Percentiles rank a stretch among this genome's conserved stretches.
Conservation (phyloP, 768 basidiomycete species). For the Fomitopsis pulvina region DNA sequence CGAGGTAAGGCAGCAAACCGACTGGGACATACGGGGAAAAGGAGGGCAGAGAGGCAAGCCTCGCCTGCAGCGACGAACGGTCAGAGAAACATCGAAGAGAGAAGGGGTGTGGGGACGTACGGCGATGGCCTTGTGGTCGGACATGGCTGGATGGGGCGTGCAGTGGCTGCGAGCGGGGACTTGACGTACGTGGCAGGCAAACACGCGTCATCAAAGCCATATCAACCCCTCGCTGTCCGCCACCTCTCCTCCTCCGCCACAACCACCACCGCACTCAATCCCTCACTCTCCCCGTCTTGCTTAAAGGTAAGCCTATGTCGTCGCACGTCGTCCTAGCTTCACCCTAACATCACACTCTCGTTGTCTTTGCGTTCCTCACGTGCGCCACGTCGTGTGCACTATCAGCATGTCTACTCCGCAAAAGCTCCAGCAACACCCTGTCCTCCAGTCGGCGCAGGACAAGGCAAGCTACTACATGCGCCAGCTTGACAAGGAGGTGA, state of each 20-base stretch:
- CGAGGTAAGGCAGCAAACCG: slow-evolving; percentile 62
- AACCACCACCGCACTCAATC: slow-evolving; percentile 11
- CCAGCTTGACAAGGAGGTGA: slow-evolving; percentile 96
- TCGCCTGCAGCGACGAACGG: slow-evolving; percentile 32
- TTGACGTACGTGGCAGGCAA: slow-evolving; percentile 47
- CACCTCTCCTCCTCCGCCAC: slow-evolving; percentile 13
- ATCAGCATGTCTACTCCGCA: slow-evolving; percentile 70
- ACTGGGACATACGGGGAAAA: slow-evolving; percentile 71
- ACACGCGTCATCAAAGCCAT: slow-evolving; percentile 56
- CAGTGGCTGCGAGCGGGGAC: slow-evolving; percentile 8
- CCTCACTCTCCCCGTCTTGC: background rate
- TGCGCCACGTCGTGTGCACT: slow-evolving; percentile 2
- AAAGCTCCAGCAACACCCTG: slow-evolving; percentile 84
- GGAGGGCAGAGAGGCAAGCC: slow-evolving; percentile 60
- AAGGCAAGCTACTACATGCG: slow-evolving; percentile 75
- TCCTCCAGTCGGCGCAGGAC: slow-evolving; percentile 76
- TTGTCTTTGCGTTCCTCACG: background rate
- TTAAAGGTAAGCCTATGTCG: background rate
- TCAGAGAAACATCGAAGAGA: background rate
- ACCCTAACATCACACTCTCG: background rate
- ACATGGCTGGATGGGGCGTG: slow-evolving; percentile 34
- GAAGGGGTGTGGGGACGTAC: slow-evolving; percentile 27
- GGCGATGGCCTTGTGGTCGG: slow-evolving; percentile 48
- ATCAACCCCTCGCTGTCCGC: slow-evolving; percentile 24
- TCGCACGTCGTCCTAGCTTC: background rate